Evolutionary conservation across 1,284 basidiomycete species (phyloP).

Genomic region (Rhodotorula sp.): DNA sequence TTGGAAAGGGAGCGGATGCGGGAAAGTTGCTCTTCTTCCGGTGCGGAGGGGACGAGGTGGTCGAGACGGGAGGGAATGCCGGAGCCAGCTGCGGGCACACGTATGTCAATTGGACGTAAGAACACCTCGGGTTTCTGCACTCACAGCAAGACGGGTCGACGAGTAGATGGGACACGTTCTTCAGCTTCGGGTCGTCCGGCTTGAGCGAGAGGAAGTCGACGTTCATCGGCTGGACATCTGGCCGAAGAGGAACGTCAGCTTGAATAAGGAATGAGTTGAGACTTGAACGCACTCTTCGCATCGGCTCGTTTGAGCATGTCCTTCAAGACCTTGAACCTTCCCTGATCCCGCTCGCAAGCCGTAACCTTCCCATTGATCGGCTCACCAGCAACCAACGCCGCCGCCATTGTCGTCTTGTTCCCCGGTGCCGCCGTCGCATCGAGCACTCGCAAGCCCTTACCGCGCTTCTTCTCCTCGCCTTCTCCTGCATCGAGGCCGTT

Average conservation of each 20-base stretch:
- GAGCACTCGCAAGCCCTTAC: constrained; percentile 58
- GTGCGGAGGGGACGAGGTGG: constrained; percentile 46
- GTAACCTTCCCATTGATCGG: constrained; percentile 67
- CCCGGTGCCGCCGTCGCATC: constrained; percentile 97
- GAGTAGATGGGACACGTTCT: constrained; percentile 74
- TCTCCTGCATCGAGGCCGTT: background rate
- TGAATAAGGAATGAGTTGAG: background rate
- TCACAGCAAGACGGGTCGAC: constrained; percentile 79
- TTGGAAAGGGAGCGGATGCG: constrained; percentile 75
- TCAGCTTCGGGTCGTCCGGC: constrained; percentile 63
- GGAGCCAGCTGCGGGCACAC: constrained; percentile 41
- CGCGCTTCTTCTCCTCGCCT: constrained; percentile 9
- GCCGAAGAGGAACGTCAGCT: background rate
- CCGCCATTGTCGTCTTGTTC: constrained; percentile 94
- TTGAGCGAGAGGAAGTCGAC: constrained; percentile 75
- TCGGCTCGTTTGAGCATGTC: constrained; percentile 76
- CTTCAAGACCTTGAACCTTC: constrained; percentile 74
- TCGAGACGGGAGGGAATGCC: constrained; percentile 46
- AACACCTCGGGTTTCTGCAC: background rate
- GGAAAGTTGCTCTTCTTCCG: constrained; percentile 54
- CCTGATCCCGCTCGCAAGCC: constrained; percentile 80
- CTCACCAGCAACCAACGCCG: constrained; percentile 69
- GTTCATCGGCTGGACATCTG: constrained; percentile 66
- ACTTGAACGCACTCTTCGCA: constrained; percentile 58
- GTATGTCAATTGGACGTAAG: background rate